Evolutionary conservation across 768 basidiomycete genomes (phyloP), one percentile per base, ranked within the genome.

Genomic region (Leccinum barrowsii): DNA sequence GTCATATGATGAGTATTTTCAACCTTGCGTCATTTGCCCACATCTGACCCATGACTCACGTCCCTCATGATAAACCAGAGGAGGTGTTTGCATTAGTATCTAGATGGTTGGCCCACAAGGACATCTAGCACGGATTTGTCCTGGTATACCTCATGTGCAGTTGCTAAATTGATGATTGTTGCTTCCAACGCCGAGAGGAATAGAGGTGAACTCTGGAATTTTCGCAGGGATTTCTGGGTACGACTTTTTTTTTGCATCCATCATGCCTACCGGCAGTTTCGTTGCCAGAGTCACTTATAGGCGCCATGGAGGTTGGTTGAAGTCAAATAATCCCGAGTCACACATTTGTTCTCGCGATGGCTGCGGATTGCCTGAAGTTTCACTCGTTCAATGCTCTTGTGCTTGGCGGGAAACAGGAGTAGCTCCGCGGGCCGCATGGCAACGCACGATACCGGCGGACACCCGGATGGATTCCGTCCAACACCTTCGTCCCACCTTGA

Each of bases 41-140:
- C 60, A 52, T 70, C 63, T 62, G 57, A 65, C 26, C 47, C 49
- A 65, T 56, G 48, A 60, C 69, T 63, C 69, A 86, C 77, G 85
- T 87, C 59, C 85, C 86, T 30, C 79, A 82, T 76, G 86, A 87
- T 67, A 87, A 85, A 65, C 87, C 89, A 3, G 79, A 75, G 60
- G 85, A 88, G 67, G 76, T 84, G 10, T 71, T 84, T 48, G 75
- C 78, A 48, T 83, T 90, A 82, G 75, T 90, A 30, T 82, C 81
- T 26, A 76, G 81, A 35, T 90, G 87, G 89, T 70, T 90, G 30
- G 77, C 75, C 24, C 69, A 73, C 46, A 58, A 74, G 57, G 71
- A 66, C 10, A 66, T 84, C 52, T 78, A 70, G 76, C 28, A 3
- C 5, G 7, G 42, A 44, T 52, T 32, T 50, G 42, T 54, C 28